Evolutionary conservation across 2,329 filamentous ascomycete species (phyloP), one percentile per base, ranked within the genome.

Genomic region (Fusarium mundagurra): DNA sequence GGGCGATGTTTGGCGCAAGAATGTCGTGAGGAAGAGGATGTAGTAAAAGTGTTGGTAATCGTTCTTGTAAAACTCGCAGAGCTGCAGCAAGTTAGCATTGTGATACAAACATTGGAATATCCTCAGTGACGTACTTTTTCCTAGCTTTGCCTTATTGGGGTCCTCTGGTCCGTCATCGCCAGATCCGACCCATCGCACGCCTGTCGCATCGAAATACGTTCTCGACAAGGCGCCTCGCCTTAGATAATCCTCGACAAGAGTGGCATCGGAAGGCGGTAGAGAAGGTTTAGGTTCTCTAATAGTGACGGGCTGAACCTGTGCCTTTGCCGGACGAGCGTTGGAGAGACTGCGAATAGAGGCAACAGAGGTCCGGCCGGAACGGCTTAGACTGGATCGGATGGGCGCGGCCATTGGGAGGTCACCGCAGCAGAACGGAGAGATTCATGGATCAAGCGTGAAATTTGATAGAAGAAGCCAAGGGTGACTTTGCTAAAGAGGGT

Each of bases 1-100:
- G 89, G 14, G 89, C 89, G 82, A 94, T 93, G 79, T 92, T 89
- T 39, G 94, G 92, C 45, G 92, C 91, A 73, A 97, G 90, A 71
- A 98, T 89, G 68, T 94, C 91, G 77, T 93, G 90, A 22, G 94
- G 91, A 11, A 92, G 85, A 5, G 91, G 91, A 2, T 89, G 88
- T 77, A 92, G 89, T 29, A 93, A 87, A 61, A 93, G 87, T 4
- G 89, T 91, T 57, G 91, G 91, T n/a, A 93, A 85, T 73, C 88
- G 89, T 72, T 91, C 87, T 84, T 92, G 91, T 41, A 93, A 87
- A 61, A 91, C 87, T 61, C 90, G 86, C 17, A 93, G 85, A 71
- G 91, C 91, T 92, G 77, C 48, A 57, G 29, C 59, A 24, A 70
- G 44, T 33, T 13, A 54, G 51, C 51, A 61, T 66, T 48, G 29